Percentiles rank a stretch among this genome's conserved stretches.
Conservation (phyloP, 129 eudicot genomes). For the Mikania micrantha region DNA sequence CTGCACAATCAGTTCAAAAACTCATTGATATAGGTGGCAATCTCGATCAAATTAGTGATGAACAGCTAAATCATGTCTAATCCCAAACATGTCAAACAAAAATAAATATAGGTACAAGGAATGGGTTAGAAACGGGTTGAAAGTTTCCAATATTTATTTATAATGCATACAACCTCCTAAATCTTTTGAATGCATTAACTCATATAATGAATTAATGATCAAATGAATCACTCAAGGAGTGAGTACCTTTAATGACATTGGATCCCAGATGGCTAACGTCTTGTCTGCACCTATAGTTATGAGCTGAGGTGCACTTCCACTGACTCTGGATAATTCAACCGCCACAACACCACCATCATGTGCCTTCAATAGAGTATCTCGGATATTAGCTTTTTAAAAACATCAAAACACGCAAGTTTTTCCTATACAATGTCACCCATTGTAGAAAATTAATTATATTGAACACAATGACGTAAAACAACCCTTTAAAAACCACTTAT, state of each 20-base stretch:
- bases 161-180: background rate
- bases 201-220: background rate
- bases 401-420: background rate
- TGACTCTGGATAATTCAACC: constrained; percentile 86
- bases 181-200: background rate
- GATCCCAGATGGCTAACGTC: constrained; percentile 97
- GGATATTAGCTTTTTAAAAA: constrained; percentile 21
- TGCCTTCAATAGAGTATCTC: constrained; percentile 45
- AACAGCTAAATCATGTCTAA: background rate
- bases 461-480: background rate
- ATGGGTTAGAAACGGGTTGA: background rate
- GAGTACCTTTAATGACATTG: constrained; percentile 81
- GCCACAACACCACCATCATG: constrained; percentile 99
- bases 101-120: background rate
- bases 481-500: background rate
- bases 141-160: background rate
- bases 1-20: constrained; percentile 35
- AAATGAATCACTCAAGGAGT: constrained; percentile 2
- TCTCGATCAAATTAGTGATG: background rate
- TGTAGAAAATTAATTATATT: background rate
- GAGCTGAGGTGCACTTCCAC: constrained; percentile 92
- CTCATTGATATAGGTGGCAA: background rate
- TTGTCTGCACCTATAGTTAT: constrained; percentile 99
- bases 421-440: background rate
- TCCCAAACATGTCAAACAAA: background rate